These are phyloP conservation scores for Pestalotiopsis sp. DNA, from an alignment of 2,329 filamentous ascomycete species.

Conservation along the genomic window DNA sequence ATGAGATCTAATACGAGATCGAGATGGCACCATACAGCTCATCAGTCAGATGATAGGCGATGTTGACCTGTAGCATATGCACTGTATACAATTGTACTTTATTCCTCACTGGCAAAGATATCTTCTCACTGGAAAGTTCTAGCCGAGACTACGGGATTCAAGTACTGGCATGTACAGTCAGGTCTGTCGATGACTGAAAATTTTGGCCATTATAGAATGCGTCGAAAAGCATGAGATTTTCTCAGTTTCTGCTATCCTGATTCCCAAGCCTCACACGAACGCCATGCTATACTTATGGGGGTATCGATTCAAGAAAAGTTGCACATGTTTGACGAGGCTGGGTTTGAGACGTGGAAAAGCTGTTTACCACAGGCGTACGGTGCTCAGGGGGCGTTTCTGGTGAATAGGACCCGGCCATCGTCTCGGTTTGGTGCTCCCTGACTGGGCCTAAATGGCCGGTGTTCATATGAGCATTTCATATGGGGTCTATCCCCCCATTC, in stretches of 20 bases:
- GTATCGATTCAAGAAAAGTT: background rate
- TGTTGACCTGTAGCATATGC: constrained; percentile 1
- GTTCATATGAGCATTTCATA: no score
- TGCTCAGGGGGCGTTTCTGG: no score
- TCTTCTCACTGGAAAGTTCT: background rate
- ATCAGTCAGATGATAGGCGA: background rate
- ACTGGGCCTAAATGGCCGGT: no score
- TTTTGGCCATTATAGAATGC: background rate
- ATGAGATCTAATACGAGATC: background rate
- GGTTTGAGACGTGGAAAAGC: background rate
- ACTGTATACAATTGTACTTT: constrained; percentile 10
- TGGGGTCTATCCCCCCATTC: no score
- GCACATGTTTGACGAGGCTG: background rate
- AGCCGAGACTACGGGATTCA: background rate
- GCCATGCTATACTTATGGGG: background rate
- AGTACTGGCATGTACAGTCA: background rate
- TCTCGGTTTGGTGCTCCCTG: no score
- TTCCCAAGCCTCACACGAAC: background rate
- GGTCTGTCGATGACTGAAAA: background rate
- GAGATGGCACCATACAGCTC: background rate
- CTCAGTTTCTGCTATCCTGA: background rate
- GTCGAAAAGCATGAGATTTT: background rate
- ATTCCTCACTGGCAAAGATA: background rate
- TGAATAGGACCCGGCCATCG: no score
- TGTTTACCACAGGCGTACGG: background rate